These are phyloP conservation scores for Aspergillus fumigatus DNA, from an alignment of 2,329 filamentous ascomycete genomes.

Conservation along the genomic window DNA sequence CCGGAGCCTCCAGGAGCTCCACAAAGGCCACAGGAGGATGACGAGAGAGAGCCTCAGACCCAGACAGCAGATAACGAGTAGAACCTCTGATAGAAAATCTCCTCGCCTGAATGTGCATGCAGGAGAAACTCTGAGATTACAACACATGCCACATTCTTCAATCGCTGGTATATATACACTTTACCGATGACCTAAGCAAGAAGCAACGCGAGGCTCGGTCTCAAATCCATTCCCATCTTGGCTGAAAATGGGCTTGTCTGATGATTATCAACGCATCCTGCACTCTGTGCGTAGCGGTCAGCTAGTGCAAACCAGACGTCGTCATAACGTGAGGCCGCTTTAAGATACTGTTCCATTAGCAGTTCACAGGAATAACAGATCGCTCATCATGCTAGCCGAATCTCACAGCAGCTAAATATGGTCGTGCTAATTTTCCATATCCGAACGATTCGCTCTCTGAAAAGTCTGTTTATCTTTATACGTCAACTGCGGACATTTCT, in stretches of 20 bases:
- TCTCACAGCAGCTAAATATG: too few relatives aligned
- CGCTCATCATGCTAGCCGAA: neutral
- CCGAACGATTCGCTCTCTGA: too few relatives aligned
- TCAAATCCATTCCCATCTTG: neutral
- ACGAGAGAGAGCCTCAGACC: slow-evolving; percentile 6
- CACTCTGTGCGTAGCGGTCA: neutral
- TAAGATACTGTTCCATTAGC: neutral
- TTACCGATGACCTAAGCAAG: neutral
- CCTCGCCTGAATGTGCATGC: neutral
- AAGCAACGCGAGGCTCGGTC: neutral
- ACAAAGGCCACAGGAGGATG: slow-evolving; percentile 8
- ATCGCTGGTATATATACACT: neutral
- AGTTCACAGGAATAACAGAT: too few relatives aligned
- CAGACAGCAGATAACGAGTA: neutral
- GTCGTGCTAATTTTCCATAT: too few relatives aligned
- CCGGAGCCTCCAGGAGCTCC: slow-evolving; percentile 1
- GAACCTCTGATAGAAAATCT: neutral
- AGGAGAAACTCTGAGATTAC: neutral
- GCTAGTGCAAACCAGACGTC: neutral
- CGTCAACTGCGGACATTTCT: too few relatives aligned
- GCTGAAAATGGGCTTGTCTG: neutral
- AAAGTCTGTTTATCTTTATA: too few relatives aligned
- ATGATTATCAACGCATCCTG: neutral
- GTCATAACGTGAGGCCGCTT: neutral
- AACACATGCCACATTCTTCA: neutral